A percentile compares a stretch with the other conserved stretches of the same genome.
Evolutionary conservation across 1,139 yeast species (phyloP).

Genomic region (Hyphopichia wangnamkhiaoensis): DNA sequence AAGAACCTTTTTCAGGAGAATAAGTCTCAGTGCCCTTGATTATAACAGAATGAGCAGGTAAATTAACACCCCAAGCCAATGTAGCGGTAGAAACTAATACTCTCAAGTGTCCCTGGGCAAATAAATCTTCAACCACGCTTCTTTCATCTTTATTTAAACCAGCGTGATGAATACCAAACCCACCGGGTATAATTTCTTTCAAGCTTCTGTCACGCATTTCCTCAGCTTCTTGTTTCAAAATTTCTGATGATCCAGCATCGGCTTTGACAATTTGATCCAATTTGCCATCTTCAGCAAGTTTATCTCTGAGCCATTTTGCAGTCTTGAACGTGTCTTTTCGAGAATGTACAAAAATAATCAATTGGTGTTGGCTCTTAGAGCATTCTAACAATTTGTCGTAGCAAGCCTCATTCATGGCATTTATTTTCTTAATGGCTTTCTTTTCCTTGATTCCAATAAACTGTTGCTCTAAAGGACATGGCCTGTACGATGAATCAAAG

Average conservation of each 20-base stretch:
- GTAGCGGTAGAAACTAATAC: conserved; percentile 94
- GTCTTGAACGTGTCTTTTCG: conserved; percentile 88
- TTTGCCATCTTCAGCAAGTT: conserved; percentile 57
- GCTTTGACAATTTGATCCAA: conserved; percentile 46
- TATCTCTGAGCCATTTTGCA: conserved; percentile 71
- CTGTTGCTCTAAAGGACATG: conserved; percentile 89
- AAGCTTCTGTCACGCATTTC: conserved; percentile 55
- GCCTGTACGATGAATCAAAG: conserved; percentile 82
- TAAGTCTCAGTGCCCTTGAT: conserved; percentile 95
- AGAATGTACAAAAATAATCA: conserved; percentile 90
- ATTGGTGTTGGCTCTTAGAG: conserved; percentile 60
- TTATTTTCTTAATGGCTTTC: conserved; percentile 73
- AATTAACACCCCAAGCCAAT: conserved; percentile 97
- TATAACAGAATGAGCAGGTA: conserved; percentile 95
- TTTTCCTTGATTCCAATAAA: conserved; percentile 87
- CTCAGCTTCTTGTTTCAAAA: conserved; percentile 64
- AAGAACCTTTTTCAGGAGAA: conserved; percentile 84
- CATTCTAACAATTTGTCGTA: conserved; percentile 78
- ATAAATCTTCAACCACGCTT: conserved; percentile 76
- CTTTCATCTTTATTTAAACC: conserved; percentile 79
- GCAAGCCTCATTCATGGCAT: conserved; percentile 90
- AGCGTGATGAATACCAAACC: conserved; percentile 95
- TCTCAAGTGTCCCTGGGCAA: conserved; percentile 82
- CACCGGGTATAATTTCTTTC: conserved; percentile 62
- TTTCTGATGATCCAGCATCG: conserved; percentile 63